Percentiles rank a stretch among this genome's conserved stretches.
Conservation (phyloP, 2,329 filamentous ascomycete species). For the Hortaea sp. region DNA sequence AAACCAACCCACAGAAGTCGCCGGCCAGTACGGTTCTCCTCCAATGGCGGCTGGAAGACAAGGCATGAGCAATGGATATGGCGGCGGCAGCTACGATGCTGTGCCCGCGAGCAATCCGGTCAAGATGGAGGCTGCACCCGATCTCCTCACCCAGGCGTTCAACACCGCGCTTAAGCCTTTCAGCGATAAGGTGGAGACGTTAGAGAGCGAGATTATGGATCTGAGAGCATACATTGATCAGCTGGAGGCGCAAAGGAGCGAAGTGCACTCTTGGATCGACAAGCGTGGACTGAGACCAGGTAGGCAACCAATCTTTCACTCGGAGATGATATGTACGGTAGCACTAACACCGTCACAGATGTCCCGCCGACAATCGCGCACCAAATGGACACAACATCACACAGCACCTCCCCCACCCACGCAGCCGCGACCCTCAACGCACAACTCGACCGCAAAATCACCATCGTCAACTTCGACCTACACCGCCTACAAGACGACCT, state of each 20-base stretch:
- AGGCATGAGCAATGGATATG: constrained; percentile 14
- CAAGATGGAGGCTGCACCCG: constrained; percentile 35
- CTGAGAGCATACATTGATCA: constrained; percentile 40
- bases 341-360: constrained; percentile 24
- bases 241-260: constrained; percentile 41
- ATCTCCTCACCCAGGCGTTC: constrained; percentile 43
- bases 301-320: constrained; percentile 19
- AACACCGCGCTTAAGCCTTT: constrained; percentile 44
- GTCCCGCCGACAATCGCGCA: constrained; percentile 43
- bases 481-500: constrained; percentile 47
- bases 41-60: constrained; percentile 7
- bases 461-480: constrained; percentile 47
- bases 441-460: constrained; percentile 49
- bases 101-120: constrained; percentile 5
- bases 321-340: not conserved
- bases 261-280: constrained; percentile 47
- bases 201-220: constrained; percentile 43
- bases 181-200: constrained; percentile 42
- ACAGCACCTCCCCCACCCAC: constrained; percentile 29
- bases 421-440: constrained; percentile 43
- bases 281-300: constrained; percentile 44
- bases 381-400: constrained; percentile 40
- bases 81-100: constrained; percentile 13
- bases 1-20: constrained; percentile 31
- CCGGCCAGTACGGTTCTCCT: constrained; percentile 11